Base-by-base conservation (phyloP, 305 asterid genomes). In the Fraxinus latifolia region DNA sequence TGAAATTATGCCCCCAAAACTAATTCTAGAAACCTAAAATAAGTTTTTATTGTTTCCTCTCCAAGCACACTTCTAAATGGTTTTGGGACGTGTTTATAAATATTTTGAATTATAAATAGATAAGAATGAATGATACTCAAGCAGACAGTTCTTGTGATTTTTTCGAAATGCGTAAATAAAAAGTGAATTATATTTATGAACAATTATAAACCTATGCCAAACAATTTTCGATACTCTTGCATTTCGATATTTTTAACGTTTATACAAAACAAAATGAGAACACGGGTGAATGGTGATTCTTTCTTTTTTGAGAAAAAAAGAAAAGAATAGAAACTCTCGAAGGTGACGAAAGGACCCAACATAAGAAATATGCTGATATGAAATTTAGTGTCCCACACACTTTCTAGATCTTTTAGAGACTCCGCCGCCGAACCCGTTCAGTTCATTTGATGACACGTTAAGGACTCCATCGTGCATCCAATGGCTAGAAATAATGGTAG, bases 391-490 rank as follows among this genome's bases (percentile, higher is more conserved):
- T 21, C 72, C 72, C 72, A 62, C 11, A 58, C 72, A 2, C 33
- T 21, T 62, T 44, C 19, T 17, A 17, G 11, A 55, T 55, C 3
- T 17, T 17, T 5, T 17, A 4, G 71, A 44, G 34, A 53, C 36
- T 62, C 80, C 47, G 80, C 83, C 83, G 83, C 83, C 78, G 4
- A 3, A 21, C 60, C 36, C 2, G 1, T 11, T 25, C 50, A 11
- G n/a, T 9, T 14, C 75, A 9, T 8, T 21, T 12, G 37, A 1
- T 0, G 76, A 79, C 86, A 47, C 86, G 74, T 75, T 53, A 62
- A 62, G 78, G 39, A 44, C 21, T 14, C 11, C 39, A 29, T 3
- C 31, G 37, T 68, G 23, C 37, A 68, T 68, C 75, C 75, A 15
- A 68, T 8, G 42, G 39, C 39, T 12, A 47, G 19, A 47, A 47